These are phyloP conservation scores for Botrytis tulipae DNA, from an alignment of 2,329 filamentous ascomycete genomes.

Conservation along the genomic window DNA sequence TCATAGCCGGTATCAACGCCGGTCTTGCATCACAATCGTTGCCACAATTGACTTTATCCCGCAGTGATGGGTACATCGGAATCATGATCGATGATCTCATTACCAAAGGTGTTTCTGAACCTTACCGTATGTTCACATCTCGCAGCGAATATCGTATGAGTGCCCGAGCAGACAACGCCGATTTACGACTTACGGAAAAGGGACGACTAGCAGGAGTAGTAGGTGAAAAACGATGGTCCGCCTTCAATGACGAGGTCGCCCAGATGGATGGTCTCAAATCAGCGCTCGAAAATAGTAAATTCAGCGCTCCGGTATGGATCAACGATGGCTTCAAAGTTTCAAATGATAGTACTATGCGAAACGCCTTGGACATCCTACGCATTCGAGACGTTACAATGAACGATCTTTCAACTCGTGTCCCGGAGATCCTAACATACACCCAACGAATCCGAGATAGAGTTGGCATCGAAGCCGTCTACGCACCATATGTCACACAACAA, in stretches of 20 bases:
- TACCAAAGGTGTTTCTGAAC: conserved; percentile 94
- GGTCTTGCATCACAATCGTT: conserved; percentile 73
- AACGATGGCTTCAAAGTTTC: conserved; percentile 67
- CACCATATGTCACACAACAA: conserved; percentile 79
- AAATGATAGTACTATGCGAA: conserved; percentile 63
- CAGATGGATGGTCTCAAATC: conserved; percentile 66
- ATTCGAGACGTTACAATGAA: conserved; percentile 59
- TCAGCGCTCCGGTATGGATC: conserved; percentile 66
- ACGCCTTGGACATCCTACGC: conserved; percentile 77
- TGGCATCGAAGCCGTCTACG: conserved; percentile 79
- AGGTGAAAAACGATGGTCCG: conserved; percentile 72
- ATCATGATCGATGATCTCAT: conserved; percentile 98
- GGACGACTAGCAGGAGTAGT: conserved; percentile 77
- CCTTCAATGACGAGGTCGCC: conserved; percentile 61
- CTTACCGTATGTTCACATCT: conserved; percentile 97
- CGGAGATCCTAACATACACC: conserved; percentile 53
- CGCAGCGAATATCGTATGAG: conserved; percentile 95
- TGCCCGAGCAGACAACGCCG: conserved; percentile 89
- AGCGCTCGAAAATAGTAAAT: conserved; percentile 56
- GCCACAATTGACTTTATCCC: conserved; percentile 64
- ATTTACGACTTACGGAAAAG: conserved; percentile 76
- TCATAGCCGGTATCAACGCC: conserved; percentile 91
- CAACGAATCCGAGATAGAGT: conserved; percentile 65
- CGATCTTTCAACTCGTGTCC: conserved; percentile 57
- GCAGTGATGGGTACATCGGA: conserved; percentile 92